Evolutionary conservation across 148 eudicot genomes (phyloP).

Genomic region (Persicaria tinctoria): DNA sequence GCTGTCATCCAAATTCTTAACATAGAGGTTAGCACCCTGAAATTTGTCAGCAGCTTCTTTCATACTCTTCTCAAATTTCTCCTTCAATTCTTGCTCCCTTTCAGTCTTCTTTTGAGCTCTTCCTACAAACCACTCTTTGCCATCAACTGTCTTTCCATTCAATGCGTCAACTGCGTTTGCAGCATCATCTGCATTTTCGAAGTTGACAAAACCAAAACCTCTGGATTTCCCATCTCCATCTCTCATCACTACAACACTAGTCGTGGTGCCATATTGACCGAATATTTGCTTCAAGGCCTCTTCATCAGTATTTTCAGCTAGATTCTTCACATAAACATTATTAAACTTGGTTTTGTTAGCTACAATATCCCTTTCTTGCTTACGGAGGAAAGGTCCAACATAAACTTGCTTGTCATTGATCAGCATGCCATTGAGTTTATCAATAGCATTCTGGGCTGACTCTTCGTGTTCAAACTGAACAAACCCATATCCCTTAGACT

Average conservation of each 20-base stretch:
- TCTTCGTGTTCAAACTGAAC: conserved; percentile 59
- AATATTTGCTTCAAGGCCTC: conserved; percentile 40
- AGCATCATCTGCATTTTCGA: conserved; percentile 63
- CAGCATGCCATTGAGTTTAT: conserved; percentile 53
- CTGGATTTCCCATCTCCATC: conserved; percentile 63
- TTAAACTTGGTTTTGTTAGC: conserved; percentile 36
- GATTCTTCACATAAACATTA: conserved; percentile 53
- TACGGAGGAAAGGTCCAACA: conserved; percentile 62
- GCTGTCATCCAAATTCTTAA: conserved; percentile 74
- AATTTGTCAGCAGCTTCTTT: conserved; percentile 58
- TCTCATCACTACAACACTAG: conserved; percentile 65
- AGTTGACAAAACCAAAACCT: conserved; percentile 62
- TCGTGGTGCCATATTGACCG: conserved; percentile 48
- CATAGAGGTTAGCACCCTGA: conserved; percentile 52
- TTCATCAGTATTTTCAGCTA: conserved; percentile 42
- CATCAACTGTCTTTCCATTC: conserved; percentile 52
- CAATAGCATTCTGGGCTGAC: conserved; percentile 52
- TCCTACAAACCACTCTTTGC: conserved; percentile 60
- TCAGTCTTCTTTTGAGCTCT: conserved; percentile 63
- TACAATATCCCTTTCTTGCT: conserved; percentile 51
- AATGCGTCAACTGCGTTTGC: conserved; percentile 63
- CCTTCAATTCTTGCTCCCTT: conserved; percentile 49
- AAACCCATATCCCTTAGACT: conserved; percentile 67
- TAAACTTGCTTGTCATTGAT: conserved; percentile 63
- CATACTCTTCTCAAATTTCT: conserved; percentile 47